Conservation (phyloP, 441 rosid genomes). For the Hura crepitans region DNA sequence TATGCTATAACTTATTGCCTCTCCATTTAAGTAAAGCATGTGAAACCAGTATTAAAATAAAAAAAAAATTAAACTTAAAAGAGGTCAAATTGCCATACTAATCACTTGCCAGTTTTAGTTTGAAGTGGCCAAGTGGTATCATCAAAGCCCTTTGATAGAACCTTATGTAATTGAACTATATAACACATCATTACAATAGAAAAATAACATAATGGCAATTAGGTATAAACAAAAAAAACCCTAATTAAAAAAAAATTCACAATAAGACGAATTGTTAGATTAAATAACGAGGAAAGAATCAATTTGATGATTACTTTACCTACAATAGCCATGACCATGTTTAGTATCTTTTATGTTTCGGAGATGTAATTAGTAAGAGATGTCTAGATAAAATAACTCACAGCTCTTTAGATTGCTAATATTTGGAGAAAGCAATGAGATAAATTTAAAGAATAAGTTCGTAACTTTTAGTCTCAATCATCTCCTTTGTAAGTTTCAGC, state of each 20-base stretch:
- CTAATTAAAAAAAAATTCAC: not conserved
- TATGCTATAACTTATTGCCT: not conserved
- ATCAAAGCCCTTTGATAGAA: conserved; percentile 61
- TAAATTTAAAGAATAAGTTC: not conserved
- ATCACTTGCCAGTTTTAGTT: conserved; percentile 64
- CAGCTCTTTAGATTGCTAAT: not conserved
- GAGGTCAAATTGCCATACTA: not conserved
- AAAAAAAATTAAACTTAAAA: not conserved
- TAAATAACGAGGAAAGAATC: not conserved
- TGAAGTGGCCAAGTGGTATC: conserved; percentile 65
- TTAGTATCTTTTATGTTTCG: not conserved
- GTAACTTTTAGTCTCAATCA: not conserved
- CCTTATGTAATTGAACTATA: conserved; percentile 74
- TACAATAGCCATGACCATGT: not conserved
- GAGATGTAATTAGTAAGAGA: not conserved
- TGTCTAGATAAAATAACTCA: not conserved
- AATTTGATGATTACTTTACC: conserved; percentile 1
- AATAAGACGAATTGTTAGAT: not conserved
- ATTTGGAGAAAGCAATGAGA: not conserved
- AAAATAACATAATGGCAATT: not conserved
- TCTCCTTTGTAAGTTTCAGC: not conserved
- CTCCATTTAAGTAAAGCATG: conserved; percentile 8
- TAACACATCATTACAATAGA: conserved; percentile 10
- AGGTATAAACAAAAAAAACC: not conserved
- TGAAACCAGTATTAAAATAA: not conserved